Evolutionary conservation across 768 basidiomycete genomes (phyloP).

Genomic region (Calvatia gigantea): DNA sequence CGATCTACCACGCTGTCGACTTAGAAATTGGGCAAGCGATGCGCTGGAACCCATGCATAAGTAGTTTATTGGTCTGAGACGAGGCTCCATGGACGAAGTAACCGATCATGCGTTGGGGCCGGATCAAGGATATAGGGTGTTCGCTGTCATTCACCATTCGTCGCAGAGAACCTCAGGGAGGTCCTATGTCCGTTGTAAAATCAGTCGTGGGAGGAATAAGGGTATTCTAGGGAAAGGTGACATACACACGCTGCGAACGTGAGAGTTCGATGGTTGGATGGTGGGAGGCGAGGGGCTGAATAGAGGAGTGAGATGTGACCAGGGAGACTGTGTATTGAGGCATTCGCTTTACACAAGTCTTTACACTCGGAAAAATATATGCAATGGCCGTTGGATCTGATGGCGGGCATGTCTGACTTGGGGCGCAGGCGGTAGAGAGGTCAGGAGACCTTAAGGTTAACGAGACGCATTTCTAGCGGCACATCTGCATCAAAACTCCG

Average conservation of each 20-base stretch:
- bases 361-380: constrained; percentile 4
- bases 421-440: background rate
- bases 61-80: too few species aligned
- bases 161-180: constrained; percentile 3
- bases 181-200: background rate
- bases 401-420: background rate
- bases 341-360: background rate
- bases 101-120: background rate
- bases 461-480: background rate
- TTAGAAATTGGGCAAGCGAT: background rate
- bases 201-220: constrained; percentile 16
- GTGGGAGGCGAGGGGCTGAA: constrained; percentile 16
- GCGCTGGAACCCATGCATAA: too few species aligned
- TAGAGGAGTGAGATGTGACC: background rate
- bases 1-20: background rate
- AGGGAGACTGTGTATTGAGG: background rate
- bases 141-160: too few species aligned
- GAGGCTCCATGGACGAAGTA: background rate
- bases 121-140: constrained; percentile 4
- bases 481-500: background rate
- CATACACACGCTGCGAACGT: constrained; percentile 12
- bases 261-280: constrained; percentile 11
- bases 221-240: constrained; percentile 5
- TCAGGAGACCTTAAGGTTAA: background rate
- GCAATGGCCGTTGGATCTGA: background rate